Evolutionary conservation across 164 flowering plant species (phyloP), one percentile per base, ranked within the genome.

Genomic region (Warburgia ugandensis): DNA sequence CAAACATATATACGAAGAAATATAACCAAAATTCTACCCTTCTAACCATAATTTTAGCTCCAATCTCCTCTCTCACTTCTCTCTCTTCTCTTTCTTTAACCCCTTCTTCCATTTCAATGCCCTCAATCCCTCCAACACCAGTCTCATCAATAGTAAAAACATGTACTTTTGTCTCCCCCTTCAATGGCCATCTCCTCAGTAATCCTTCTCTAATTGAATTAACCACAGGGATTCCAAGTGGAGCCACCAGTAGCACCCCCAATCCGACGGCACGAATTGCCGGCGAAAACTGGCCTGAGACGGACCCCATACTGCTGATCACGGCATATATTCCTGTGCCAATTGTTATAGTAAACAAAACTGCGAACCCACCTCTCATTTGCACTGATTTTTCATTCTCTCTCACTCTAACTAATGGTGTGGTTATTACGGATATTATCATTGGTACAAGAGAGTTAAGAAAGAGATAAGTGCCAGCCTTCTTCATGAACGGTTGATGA

Each of bases 21-120:
- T 92, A 92, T n/a, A 92, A 31, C 99, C 99, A 92, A 65, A 92
- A 92, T n/a, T 88, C 77, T 31, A 86, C 41, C 50, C 77, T 80
- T 56, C 17, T 63, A 16, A 88, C 1, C 95, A 92, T 78, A 64
- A 36, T 6, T 46, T 28, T 69, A 48, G 62, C 79, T 26, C 82
- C 83, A 43, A 79, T 59, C 55, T 87, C 92, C 61, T 84, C 95
- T 45, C 12, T 66, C 1, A 62, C 72, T 1, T 39, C 52, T 0
- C 32, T 47, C 20, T 48, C 51, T 8, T 1, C 32, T 21, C 32
- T 11, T 12, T 45, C 52, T 33, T 17, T 56, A 25, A 16, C 31
- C 52, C 39, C 50, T 16, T 5, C 13, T 10, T 44, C 33, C 9
- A 30, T 23, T 1, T 31, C 29, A 25, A 31, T 44, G 11, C 7